These are phyloP conservation scores for Sporormia fimetaria DNA, from an alignment of 495 filamentous ascomycete species.

Conservation along the genomic window DNA sequence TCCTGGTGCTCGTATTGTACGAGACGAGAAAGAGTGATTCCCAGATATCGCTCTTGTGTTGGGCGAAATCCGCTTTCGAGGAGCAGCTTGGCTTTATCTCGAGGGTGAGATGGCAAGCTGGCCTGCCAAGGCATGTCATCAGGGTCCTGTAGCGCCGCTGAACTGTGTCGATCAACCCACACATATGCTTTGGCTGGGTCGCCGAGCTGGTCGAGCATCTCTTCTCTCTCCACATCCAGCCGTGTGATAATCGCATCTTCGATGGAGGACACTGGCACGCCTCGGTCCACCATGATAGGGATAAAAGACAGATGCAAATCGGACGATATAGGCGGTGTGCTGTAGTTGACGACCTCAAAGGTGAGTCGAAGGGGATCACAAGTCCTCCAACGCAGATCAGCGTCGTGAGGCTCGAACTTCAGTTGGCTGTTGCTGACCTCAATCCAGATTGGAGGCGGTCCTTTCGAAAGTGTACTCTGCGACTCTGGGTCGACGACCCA, in stretches of 20 bases:
- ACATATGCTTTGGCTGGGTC: slow-evolving; percentile 39
- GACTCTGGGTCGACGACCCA: slow-evolving; percentile 61
- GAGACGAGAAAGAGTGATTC: slow-evolving; percentile 43
- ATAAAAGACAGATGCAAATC: slow-evolving; percentile 70
- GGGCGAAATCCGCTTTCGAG: slow-evolving; percentile 42
- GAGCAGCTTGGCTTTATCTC: slow-evolving; percentile 45
- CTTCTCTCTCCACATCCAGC: slow-evolving; percentile 47
- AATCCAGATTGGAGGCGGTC: slow-evolving; percentile 50
- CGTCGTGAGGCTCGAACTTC: slow-evolving; percentile 58
- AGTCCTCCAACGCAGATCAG: slow-evolving; percentile 36
- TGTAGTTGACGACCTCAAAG: slow-evolving; percentile 59
- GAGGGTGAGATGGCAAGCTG: slow-evolving; percentile 41
- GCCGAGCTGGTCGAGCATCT: slow-evolving; percentile 47
- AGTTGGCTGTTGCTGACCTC: slow-evolving; percentile 66
- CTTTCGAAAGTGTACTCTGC: too few species aligned
- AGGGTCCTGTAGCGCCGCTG: slow-evolving; percentile 12
- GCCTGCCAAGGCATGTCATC: slow-evolving; percentile 37
- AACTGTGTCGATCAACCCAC: slow-evolving; percentile 42
- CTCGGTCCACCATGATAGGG: slow-evolving; percentile 59
- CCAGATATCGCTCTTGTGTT: slow-evolving; percentile 46
- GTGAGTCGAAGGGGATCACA: slow-evolving; percentile 44
- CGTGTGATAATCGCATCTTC: slow-evolving; percentile 46
- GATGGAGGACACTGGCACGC: slow-evolving; percentile 45
- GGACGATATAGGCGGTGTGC: slow-evolving; percentile 50
- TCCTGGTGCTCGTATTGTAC: slow-evolving; percentile 45